Evolutionary conservation across 257 asterid species (phyloP).

Genomic region (Lantana camara): DNA sequence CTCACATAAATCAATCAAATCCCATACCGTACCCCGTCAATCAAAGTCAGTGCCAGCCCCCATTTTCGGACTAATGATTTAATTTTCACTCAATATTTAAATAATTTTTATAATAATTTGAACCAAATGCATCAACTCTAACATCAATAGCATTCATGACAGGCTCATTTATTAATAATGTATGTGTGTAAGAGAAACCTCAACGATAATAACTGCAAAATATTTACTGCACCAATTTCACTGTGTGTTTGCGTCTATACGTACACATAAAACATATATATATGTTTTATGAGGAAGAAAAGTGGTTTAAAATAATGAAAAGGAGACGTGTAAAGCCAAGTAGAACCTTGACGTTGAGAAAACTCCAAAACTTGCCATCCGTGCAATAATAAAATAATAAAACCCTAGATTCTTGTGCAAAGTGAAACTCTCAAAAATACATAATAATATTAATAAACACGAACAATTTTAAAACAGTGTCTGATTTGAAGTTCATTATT

Average conservation of each 20-base stretch:
- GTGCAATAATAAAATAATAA: constrained; percentile 26
- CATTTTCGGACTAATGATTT: neutral
- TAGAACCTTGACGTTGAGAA: neutral
- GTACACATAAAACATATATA: neutral
- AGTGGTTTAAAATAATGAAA: constrained; percentile 5
- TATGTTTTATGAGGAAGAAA: no score
- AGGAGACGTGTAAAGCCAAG: constrained; percentile 11
- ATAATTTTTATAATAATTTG: no score
- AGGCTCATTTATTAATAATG: no score
- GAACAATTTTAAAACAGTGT: no score
- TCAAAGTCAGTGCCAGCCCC: neutral
- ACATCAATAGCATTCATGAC: no score
- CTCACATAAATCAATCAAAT: neutral
- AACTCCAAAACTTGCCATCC: constrained; percentile 11
- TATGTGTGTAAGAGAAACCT: no score
- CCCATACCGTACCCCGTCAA: neutral
- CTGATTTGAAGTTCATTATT: no score
- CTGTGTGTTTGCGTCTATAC: neutral
- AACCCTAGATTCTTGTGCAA: neutral
- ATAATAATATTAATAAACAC: neutral
- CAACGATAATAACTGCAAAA: constrained; percentile 24
- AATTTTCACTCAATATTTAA: no score
- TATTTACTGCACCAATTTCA: neutral
- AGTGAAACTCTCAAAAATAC: neutral
- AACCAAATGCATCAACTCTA: no score